phyloP scores from a whole-genome alignment of 2,329 filamentous ascomycete genomes.

The Exophiala xenobiotica region DNA sequence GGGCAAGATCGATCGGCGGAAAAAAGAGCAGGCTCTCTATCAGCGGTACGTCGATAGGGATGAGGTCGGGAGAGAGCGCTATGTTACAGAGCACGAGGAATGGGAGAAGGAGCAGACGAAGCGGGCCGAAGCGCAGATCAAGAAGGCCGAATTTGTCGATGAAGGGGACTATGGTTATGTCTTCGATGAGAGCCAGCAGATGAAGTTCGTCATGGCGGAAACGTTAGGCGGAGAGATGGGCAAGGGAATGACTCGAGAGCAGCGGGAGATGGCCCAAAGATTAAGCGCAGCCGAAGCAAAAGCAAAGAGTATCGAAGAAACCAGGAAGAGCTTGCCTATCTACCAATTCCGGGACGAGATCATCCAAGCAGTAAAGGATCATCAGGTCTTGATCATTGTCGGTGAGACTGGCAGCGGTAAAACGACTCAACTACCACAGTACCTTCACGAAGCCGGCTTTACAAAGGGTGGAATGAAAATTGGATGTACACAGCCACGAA shows the following conservation, averaged over 20 bases:
- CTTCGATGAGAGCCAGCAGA: conserved; percentile 83
- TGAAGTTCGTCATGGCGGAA: conserved; percentile 78
- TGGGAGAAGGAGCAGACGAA: conserved; percentile 90
- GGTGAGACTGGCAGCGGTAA: conserved; percentile 95
- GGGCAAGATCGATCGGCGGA: conserved; percentile 80
- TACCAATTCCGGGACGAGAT: conserved; percentile 85
- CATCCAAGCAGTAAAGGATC: conserved; percentile 77
- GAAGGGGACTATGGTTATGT: conserved; percentile 89
- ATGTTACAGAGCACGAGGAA: conserved; percentile 89
- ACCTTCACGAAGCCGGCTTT: conserved; percentile 85
- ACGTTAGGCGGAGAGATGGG: conserved; percentile 66
- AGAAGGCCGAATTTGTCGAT: conserved; percentile 69
- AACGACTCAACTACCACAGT: conserved; percentile 92
- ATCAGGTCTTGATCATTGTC: conserved; percentile 87
- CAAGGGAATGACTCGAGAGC: conserved; percentile 71
- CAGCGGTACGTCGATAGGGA: conserved; percentile 86
- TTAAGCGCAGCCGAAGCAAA: conserved; percentile 87
- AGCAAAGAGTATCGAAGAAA: conserved; percentile 84
- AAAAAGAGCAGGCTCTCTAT: conserved; percentile 87
- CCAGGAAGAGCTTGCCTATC: conserved; percentile 83
- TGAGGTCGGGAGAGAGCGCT: conserved; percentile 82
- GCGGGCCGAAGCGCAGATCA: conserved; percentile 84
- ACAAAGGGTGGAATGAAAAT: conserved; percentile 82
- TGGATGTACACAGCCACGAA: conserved; percentile 88
- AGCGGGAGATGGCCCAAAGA: conserved; percentile 74